phyloP scores from a whole-genome alignment of 2,329 filamentous ascomycete species.

The Pezicula carpinea region DNA sequence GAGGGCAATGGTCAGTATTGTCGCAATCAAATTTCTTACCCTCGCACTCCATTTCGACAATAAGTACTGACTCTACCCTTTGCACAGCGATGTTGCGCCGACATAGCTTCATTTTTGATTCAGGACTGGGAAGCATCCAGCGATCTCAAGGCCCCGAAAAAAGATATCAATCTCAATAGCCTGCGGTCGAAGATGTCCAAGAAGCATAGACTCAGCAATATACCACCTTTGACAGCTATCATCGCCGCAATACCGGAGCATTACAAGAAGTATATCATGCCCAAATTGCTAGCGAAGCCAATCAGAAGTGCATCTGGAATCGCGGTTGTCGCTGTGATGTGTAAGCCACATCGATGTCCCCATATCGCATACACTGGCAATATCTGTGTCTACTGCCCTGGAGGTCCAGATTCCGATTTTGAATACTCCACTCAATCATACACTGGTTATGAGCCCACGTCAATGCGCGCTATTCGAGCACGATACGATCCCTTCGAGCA shows the following conservation, averaged over 20 bases:
- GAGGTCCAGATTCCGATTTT: constrained; percentile 95
- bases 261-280: constrained; percentile 98
- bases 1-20: constrained; percentile 58
- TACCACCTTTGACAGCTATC: constrained; percentile 91
- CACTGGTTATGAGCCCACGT: constrained; percentile 96
- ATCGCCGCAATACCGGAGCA: constrained; percentile 98
- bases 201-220: constrained; percentile 83
- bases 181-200: constrained; percentile 83
- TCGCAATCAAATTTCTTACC: too few species aligned
- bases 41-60: too few species aligned
- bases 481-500: constrained; percentile 98
- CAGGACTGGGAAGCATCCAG: constrained; percentile 85
- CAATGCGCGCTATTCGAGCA: constrained; percentile 95
- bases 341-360: constrained; percentile 95
- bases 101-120: constrained; percentile 89
- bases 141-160: constrained; percentile 66
- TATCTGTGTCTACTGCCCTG: constrained; percentile 98
- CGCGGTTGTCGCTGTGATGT: constrained; percentile 98
- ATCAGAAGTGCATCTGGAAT: constrained; percentile 96
- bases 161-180: constrained; percentile 89
- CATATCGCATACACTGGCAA: constrained; percentile 99
- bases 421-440: constrained; percentile 99
- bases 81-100: constrained; percentile 71
- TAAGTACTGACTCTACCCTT: too few species aligned
- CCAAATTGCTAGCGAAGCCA: constrained; percentile 93